Conservation (phyloP, 768 basidiomycete genomes). For the Termitomyces bulborhizus region DNA sequence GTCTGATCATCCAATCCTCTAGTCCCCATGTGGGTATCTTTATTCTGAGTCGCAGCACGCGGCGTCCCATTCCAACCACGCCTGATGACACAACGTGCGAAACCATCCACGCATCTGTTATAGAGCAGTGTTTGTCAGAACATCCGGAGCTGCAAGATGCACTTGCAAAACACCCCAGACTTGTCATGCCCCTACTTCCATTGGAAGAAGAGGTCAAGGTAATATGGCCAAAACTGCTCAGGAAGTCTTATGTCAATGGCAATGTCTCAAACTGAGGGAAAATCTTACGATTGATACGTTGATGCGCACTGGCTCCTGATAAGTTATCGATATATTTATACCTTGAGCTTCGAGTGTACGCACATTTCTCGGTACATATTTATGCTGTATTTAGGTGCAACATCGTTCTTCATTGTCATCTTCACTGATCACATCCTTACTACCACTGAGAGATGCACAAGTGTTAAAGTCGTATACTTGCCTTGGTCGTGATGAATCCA, state of each 20-base stretch:
- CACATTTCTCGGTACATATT: too few relatives aligned
- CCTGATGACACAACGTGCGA: slow-evolving; percentile 47
- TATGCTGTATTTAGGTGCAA: too few relatives aligned
- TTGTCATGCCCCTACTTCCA: slow-evolving; percentile 38
- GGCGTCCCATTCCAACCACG: slow-evolving; percentile 41
- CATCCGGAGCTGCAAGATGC: slow-evolving; percentile 24
- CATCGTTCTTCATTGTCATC: too few relatives aligned
- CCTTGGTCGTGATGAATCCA: too few relatives aligned
- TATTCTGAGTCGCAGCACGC: slow-evolving; percentile 32
- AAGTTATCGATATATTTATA: too few relatives aligned
- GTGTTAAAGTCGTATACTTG: too few relatives aligned
- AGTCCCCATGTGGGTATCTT: slow-evolving; percentile 56
- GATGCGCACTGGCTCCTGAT: too few relatives aligned
- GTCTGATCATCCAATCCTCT: slow-evolving; percentile 2
- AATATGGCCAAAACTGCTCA: slow-evolving; percentile 35
- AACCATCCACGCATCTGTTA: slow-evolving; percentile 54
- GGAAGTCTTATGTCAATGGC: slow-evolving; percentile 10
- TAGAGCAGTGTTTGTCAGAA: slow-evolving; percentile 33
- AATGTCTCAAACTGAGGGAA: not conserved
- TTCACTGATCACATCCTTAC: too few relatives aligned
- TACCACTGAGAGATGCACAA: too few relatives aligned
- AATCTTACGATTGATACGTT: too few relatives aligned
- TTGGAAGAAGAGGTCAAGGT: slow-evolving; percentile 46
- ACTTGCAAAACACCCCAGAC: slow-evolving; percentile 34
- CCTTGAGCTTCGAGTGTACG: too few relatives aligned